Conservation (phyloP, 108 stramenopile genomes). For the Nannochloropsis salina region DNA sequence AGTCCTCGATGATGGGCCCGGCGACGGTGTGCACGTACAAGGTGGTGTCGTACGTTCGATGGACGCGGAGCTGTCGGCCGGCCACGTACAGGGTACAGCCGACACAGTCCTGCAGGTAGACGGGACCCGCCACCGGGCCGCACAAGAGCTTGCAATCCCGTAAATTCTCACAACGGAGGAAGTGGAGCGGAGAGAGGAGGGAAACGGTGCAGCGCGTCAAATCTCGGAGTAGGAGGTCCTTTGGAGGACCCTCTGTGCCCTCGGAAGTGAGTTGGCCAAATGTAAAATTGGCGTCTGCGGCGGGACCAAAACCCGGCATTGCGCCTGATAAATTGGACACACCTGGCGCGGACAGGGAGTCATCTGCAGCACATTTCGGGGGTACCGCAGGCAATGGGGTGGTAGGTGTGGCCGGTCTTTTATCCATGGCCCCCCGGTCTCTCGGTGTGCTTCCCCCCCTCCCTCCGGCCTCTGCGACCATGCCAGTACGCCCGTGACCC, state of each 20-base stretch:
- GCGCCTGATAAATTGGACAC: constrained; percentile 8
- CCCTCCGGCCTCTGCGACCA: background rate
- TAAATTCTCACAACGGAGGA: constrained; percentile 26
- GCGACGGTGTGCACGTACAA: constrained; percentile 50
- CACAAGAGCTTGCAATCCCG: constrained; percentile 29
- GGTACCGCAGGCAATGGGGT: background rate
- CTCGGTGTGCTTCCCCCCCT: background rate
- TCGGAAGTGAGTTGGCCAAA: constrained; percentile 5
- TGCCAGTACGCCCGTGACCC: background rate
- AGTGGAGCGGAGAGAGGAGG: background rate
- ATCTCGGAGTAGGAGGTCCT: constrained; percentile 21
- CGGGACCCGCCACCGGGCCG: constrained; percentile 37
- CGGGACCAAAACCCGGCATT: no score
- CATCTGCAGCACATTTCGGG: constrained; percentile 18
- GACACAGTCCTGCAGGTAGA: constrained; percentile 36
- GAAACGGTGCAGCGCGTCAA: constrained; percentile 11
- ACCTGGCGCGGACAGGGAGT: background rate
- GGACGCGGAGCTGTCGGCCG: constrained; percentile 39
- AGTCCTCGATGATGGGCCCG: constrained; percentile 57
- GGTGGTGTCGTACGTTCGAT: background rate
- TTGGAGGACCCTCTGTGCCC: background rate
- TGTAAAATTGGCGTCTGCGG: constrained; percentile 6
- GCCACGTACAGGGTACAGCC: constrained; percentile 29
- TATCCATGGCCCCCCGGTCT: background rate
- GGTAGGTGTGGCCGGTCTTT: background rate